phyloP scores from a whole-genome alignment of 2,329 filamentous ascomycete genomes.

The Elsinoe necatrix region DNA sequence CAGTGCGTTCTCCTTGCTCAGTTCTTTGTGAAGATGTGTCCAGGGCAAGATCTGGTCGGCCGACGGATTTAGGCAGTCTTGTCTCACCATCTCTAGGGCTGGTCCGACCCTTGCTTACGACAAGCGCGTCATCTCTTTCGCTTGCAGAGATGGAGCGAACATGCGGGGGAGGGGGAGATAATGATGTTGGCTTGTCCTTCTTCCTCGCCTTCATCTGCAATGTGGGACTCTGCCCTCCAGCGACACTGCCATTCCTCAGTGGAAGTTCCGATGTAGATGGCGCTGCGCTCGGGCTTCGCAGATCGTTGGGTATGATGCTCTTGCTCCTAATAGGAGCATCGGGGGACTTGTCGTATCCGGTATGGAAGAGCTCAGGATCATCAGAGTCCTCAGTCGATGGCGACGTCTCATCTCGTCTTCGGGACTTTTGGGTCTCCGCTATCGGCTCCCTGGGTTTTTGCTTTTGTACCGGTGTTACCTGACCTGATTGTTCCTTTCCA shows the following conservation, averaged over 20 bases:
- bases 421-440: neutral
- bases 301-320: conserved; percentile 29
- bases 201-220: conserved; percentile 8
- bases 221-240: neutral
- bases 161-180: conserved; percentile 1
- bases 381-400: conserved; percentile 26
- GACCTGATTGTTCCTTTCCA: conserved; percentile 22
- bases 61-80: neutral
- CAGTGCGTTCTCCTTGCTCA: conserved; percentile 4
- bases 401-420: conserved; percentile 20
- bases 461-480: conserved; percentile 23
- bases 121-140: neutral
- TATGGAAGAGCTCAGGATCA: conserved; percentile 57
- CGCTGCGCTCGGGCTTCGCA: conserved; percentile 6
- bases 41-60: conserved; percentile 4
- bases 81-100: neutral
- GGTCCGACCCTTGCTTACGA: conserved; percentile 9
- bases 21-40: conserved; percentile 5
- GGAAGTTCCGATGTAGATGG: conserved; percentile 16
- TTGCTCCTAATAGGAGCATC: conserved; percentile 52
- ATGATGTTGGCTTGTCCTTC: conserved; percentile 9
- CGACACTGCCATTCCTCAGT: conserved; percentile 6
- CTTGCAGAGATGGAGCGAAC: neutral
- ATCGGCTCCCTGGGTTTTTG: conserved; percentile 9
- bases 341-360: conserved; percentile 64